Percentiles rank a stretch among this genome's conserved stretches.
Evolutionary conservation across 371 early-diverging fungal genomes (phyloP).

Genomic region (Nematocida minor): DNA sequence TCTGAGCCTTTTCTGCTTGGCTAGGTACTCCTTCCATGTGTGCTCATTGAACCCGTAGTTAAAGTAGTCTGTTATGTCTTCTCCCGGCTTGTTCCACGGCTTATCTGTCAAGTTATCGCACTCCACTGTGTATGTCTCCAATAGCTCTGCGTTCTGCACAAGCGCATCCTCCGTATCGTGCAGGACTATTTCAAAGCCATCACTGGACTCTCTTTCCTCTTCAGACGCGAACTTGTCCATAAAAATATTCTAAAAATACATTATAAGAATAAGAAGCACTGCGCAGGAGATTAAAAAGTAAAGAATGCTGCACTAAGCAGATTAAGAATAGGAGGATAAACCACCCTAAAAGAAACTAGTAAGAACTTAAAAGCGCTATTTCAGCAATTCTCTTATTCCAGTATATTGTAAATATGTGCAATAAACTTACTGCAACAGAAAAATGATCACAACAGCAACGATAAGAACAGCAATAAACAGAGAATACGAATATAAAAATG

Average conservation of each 20-base stretch:
- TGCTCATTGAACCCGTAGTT: conserved; percentile 91
- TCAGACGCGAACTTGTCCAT: conserved; percentile 15
- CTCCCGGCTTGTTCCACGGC: conserved; percentile 90
- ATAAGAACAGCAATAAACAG: too few species aligned
- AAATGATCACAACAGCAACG: too few species aligned
- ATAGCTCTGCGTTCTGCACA: not conserved
- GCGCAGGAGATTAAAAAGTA: too few species aligned
- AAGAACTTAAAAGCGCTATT: too few species aligned
- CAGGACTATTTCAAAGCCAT: conserved; percentile 45
- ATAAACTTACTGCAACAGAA: too few species aligned
- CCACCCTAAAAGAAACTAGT: too few species aligned
- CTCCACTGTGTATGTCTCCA: conserved; percentile 72
- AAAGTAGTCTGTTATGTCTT: conserved; percentile 92
- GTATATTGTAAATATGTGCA: too few species aligned
- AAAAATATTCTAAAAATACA: conserved; percentile 19
- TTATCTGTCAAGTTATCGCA: conserved; percentile 80
- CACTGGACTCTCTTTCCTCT: conserved; percentile 44
- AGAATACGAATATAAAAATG: too few species aligned
- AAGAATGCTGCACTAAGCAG: too few species aligned
- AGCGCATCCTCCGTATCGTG: conserved; percentile 34
- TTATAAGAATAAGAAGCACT: too few species aligned
- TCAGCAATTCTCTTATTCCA: too few species aligned
- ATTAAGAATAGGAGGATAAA: too few species aligned
- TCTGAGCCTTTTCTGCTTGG: conserved; percentile 71
- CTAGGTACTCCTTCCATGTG: conserved; percentile 81